Conservation (phyloP, 306 rosid genomes). For the Macrotyloma uniflorum region DNA sequence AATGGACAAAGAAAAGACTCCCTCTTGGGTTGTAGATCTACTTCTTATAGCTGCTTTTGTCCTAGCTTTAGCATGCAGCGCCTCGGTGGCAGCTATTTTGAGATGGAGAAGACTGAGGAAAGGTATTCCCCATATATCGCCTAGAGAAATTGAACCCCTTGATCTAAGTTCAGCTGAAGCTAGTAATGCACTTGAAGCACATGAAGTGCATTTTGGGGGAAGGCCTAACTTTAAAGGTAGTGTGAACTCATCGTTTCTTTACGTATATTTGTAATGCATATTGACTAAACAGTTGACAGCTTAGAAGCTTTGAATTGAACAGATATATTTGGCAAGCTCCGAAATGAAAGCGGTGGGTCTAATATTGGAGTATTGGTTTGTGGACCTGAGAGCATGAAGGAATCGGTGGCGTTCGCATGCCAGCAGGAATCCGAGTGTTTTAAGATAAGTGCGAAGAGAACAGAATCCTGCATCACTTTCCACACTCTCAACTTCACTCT, state of each 20-base stretch:
- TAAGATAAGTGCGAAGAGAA: slow-evolving; percentile 47
- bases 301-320: slow-evolving; percentile 31
- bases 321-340: slow-evolving; percentile 62
- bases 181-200: slow-evolving; percentile 60
- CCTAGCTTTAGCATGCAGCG: slow-evolving; percentile 52
- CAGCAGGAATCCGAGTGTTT: slow-evolving; percentile 47
- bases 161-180: slow-evolving; percentile 53
- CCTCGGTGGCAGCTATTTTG: slow-evolving; percentile 49
- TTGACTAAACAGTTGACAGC: slow-evolving; percentile 2
- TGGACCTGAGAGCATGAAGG: slow-evolving; percentile 86
- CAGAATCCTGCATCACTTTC: slow-evolving; percentile 54
- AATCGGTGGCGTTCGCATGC: slow-evolving; percentile 62
- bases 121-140: slow-evolving; percentile 43
- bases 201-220: slow-evolving; percentile 75
- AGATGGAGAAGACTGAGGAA: slow-evolving; percentile 72
- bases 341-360: slow-evolving; percentile 53
- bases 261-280: background rate
- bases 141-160: slow-evolving; percentile 42
- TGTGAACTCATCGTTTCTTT: background rate
- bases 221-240: slow-evolving; percentile 83
- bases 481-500: slow-evolving; percentile 87
- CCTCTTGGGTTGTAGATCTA: slow-evolving; percentile 71
- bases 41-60: slow-evolving; percentile 63
- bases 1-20: slow-evolving; percentile 51
- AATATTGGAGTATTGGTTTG: slow-evolving; percentile 73